These are phyloP conservation scores for Botrytis galanthina DNA, from an alignment of 2,329 filamentous ascomycete genomes.

Conservation along the genomic window DNA sequence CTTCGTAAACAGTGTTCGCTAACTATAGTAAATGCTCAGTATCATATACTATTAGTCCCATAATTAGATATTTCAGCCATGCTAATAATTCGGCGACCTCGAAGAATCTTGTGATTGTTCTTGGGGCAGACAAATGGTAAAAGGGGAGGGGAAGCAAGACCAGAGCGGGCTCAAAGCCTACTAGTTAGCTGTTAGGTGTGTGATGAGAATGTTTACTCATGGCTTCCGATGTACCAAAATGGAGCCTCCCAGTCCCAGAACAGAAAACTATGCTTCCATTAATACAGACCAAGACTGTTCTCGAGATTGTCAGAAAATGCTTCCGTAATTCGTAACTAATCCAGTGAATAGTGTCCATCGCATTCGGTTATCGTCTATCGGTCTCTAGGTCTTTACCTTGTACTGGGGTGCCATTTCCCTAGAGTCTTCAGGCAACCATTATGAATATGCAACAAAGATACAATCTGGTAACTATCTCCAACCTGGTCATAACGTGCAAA, in stretches of 20 bases:
- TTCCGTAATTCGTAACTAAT: slow-evolving; percentile 10
- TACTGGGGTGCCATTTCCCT: background rate
- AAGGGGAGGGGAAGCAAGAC: slow-evolving; percentile 2
- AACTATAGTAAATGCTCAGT: background rate
- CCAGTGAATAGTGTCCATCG: background rate
- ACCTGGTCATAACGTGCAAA: background rate
- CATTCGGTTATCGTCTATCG: background rate
- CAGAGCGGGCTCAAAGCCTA: background rate
- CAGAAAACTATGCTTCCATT: background rate
- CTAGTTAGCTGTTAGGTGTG: background rate
- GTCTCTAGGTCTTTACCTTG: background rate
- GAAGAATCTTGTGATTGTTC: slow-evolving; percentile 4
- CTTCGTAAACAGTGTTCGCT: background rate
- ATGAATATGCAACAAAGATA: background rate
- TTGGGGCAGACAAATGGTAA: background rate
- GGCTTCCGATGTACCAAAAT: slow-evolving; percentile 5
- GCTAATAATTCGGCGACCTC: slow-evolving; percentile 14
- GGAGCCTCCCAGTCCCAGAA: slow-evolving; percentile 4
- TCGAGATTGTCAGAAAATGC: background rate
- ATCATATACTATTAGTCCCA: background rate
- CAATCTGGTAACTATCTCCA: background rate
- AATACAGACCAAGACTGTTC: background rate
- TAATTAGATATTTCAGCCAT: slow-evolving; percentile 13
- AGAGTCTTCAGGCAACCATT: slow-evolving; percentile 18
- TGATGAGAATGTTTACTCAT: slow-evolving; percentile 1